Percentiles rank a stretch among this genome's conserved stretches.
phyloP scores from a whole-genome alignment of 805 yeast genomes.

The Zygotorulaspora chibaensis region DNA sequence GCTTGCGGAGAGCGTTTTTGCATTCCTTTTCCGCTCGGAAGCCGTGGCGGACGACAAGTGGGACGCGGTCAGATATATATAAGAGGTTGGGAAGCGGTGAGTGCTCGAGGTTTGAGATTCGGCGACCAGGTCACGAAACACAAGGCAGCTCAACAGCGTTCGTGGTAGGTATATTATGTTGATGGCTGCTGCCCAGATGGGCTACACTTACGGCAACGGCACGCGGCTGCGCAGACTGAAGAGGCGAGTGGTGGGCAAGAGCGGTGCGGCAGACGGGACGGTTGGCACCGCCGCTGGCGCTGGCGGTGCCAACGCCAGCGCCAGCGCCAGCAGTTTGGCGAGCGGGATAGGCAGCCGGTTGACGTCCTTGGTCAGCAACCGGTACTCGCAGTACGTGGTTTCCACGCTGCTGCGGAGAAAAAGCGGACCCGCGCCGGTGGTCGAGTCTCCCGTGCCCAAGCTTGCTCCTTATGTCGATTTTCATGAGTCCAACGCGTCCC shows the following conservation, averaged over 20 bases:
- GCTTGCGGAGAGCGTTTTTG: too few relatives aligned
- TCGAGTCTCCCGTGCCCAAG: background rate
- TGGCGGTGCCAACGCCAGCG: background rate
- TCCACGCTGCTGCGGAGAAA: background rate
- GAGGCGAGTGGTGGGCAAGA: background rate
- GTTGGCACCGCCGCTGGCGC: background rate
- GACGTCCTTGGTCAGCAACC: background rate
- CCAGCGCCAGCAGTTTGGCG: background rate
- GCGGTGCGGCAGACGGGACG: background rate
- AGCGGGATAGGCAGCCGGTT: background rate
- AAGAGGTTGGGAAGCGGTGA: too few relatives aligned
- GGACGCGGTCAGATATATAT: too few relatives aligned
- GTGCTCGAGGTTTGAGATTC: too few relatives aligned
- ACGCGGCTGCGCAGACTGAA: constrained; percentile 1
- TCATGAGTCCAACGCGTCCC: constrained; percentile 14
- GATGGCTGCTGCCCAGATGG: background rate
- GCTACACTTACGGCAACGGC: background rate
- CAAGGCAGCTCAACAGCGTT: background rate
- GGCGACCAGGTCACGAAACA: background rate
- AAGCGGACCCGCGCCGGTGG: background rate
- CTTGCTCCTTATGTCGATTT: background rate
- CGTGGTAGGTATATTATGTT: background rate
- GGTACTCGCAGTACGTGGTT: background rate
- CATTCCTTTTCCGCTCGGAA: too few relatives aligned
- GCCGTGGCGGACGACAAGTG: too few relatives aligned